Evolutionary conservation across 371 early-diverging fungal species (phyloP).

Genomic region (Rhizopus arrhizus): DNA sequence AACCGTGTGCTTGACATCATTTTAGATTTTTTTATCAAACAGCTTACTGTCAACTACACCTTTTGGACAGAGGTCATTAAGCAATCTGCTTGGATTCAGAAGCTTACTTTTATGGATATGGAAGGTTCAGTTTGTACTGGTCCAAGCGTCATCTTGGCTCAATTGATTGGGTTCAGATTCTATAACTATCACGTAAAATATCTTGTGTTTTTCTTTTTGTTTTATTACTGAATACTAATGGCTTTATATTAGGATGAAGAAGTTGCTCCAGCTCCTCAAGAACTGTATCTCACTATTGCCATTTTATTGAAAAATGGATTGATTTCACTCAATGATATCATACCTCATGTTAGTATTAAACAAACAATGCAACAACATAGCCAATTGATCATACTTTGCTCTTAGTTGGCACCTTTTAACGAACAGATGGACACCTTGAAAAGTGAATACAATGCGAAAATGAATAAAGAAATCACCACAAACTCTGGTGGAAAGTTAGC

Average conservation of each 20-base stretch:
- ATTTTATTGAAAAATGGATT: constrained; percentile 69
- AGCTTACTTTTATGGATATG: constrained; percentile 11
- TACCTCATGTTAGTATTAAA: constrained; percentile 54
- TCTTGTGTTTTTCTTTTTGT: not conserved
- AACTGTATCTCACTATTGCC: constrained; percentile 43
- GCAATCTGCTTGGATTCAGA: constrained; percentile 69
- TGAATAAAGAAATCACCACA: constrained; percentile 53
- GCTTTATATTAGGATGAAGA: constrained; percentile 17
- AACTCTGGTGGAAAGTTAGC: constrained; percentile 43
- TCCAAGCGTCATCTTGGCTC: constrained; percentile 58
- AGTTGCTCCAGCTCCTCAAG: constrained; percentile 30
- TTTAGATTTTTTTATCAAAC: constrained; percentile 77
- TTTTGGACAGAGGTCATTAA: constrained; percentile 80
- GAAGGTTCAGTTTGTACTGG: constrained; percentile 20
- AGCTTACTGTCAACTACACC: constrained; percentile 70
- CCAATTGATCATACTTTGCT: not conserved
- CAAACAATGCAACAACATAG: not conserved
- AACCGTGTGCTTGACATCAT: constrained; percentile 86
- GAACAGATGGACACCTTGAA: constrained; percentile 55
- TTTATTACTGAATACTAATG: not conserved
- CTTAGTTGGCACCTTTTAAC: constrained; percentile 60
- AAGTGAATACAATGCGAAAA: constrained; percentile 48
- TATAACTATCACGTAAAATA: constrained; percentile 58
- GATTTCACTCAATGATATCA: constrained; percentile 70
- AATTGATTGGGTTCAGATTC: constrained; percentile 88